Evolutionary conservation across 768 basidiomycete species (phyloP).

Genomic region (Agrocybe praecox): DNA sequence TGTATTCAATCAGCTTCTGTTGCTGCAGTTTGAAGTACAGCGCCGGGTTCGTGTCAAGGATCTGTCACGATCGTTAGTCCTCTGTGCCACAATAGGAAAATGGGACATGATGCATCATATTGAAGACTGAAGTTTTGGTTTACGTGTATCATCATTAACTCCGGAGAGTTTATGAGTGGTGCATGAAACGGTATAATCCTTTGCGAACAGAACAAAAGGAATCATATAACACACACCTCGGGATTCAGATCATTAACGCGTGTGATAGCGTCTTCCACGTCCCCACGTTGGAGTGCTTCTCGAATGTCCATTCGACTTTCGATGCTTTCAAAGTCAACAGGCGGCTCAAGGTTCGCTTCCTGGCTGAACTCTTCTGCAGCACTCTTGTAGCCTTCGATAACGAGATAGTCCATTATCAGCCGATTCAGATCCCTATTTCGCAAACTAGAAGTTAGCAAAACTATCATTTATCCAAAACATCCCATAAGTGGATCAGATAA

Average conservation of each 20-base stretch:
- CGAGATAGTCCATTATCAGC: slow-evolving; percentile 96
- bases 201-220: slow-evolving; percentile 17
- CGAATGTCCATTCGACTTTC: slow-evolving; percentile 94
- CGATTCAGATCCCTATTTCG: slow-evolving; percentile 92
- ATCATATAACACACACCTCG: slow-evolving; percentile 66
- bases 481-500: slow-evolving; percentile 67
- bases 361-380: slow-evolving; percentile 94
- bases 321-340: slow-evolving; percentile 90
- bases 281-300: slow-evolving; percentile 90
- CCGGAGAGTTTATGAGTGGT: slow-evolving; percentile 87
- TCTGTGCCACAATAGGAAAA: slow-evolving; percentile 11
- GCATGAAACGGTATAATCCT: slow-evolving; percentile 97
- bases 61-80: slow-evolving; percentile 53
- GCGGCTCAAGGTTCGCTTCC: slow-evolving; percentile 76
- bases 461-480: slow-evolving; percentile 12
- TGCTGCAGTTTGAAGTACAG: slow-evolving; percentile 96
- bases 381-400: slow-evolving; percentile 95
- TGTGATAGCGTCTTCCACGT: slow-evolving; percentile 95
- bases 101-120: slow-evolving; percentile 63
- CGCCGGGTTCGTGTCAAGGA: slow-evolving; percentile 92
- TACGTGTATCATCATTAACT: slow-evolving; percentile 83
- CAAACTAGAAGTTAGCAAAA: slow-evolving; percentile 19
- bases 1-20: slow-evolving; percentile 93
- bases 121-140: slow-evolving; percentile 95
- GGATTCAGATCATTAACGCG: slow-evolving; percentile 95